Conservation (phyloP, 768 basidiomycete genomes). For the Pisolithus sp. region DNA sequence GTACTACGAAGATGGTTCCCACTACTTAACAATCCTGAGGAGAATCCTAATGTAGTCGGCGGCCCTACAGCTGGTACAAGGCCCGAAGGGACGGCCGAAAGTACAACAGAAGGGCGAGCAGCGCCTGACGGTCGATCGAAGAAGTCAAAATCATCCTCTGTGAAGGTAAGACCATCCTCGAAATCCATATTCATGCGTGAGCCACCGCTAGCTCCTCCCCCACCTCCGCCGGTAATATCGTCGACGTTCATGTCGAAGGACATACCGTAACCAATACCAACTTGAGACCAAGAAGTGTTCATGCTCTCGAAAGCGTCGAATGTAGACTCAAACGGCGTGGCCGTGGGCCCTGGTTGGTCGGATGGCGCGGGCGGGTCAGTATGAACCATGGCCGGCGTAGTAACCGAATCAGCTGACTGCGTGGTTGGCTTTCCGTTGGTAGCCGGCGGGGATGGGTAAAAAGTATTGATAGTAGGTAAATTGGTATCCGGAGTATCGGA, state of each 20-base stretch:
- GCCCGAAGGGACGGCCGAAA: constrained; percentile 15
- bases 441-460: constrained; percentile 61
- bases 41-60: constrained; percentile 25
- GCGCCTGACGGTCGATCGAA: constrained; percentile 56
- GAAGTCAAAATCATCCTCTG: constrained; percentile 86
- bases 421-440: constrained; percentile 22
- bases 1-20: constrained; percentile 18
- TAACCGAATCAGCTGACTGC: constrained; percentile 2
- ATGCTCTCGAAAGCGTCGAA: constrained; percentile 43
- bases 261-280: constrained; percentile 36
- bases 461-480: constrained; percentile 29
- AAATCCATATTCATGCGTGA: constrained; percentile 38
- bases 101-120: constrained; percentile 14
- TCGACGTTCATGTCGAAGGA: constrained; percentile 43
- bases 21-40: constrained; percentile 29
- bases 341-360: constrained; percentile 13
- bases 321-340: constrained; percentile 17
- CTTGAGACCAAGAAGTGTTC: constrained; percentile 35
- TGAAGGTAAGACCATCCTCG: constrained; percentile 52
- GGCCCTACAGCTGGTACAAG: constrained; percentile 29
- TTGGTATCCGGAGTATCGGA: constrained; percentile 13
- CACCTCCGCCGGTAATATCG: constrained; percentile 26
- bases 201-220: constrained; percentile 16
- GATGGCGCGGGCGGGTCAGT: constrained; percentile 3
- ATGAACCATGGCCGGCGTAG: constrained; percentile 21